Evolutionary conservation across 768 basidiomycete species (phyloP), one percentile per base, ranked within the genome.

Genomic region (Psilocybe cubensis): DNA sequence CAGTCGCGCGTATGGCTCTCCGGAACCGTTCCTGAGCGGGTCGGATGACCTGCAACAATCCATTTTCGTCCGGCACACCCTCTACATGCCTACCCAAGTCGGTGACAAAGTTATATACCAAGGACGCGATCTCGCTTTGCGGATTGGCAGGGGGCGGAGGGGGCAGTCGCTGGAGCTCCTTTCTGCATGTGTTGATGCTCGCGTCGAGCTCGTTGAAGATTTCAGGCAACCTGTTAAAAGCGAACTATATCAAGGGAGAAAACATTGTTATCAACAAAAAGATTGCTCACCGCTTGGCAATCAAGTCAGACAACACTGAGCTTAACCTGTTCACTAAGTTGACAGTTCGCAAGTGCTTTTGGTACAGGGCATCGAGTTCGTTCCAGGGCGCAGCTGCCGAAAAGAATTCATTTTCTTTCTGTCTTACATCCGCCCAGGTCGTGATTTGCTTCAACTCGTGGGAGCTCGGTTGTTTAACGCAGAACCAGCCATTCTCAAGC

Each of bases 381-480:
- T 73, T 78, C 87, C 87, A 91, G 0, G 84, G 83, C 0, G 74
- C 45, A 0, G 68, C 80, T 9, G 72, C 70, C 7, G 74, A 57
- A 64, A 92, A 92, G 68, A 80, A 92, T 0, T 75, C 70, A 4
- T 80, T 67, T 63, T 92, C 91, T 25, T 69, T 68, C 24, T 66
- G 58, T 1, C 90, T 81, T 0, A 91, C 91, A 20, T 83, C 75
- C 17, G 68, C 70, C 86, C 88, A 91, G 1, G 83, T 78, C 43
- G 84, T 76, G 2, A 81, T 83, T 1, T 70, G 51, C 18, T 77
- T 78, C 11, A 89, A 66, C 12, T 85, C 79, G 1, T 69, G 73
- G 0, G 85, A 81, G 62, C 76, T 74, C 0, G 82, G 81, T 57
- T 83, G 83, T 60, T 83, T 83, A 31, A 84, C 81, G 56, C 81